These are phyloP conservation scores for Albatrellus sp. DNA, from an alignment of 1,284 basidiomycete genomes.

Conservation along the genomic window DNA sequence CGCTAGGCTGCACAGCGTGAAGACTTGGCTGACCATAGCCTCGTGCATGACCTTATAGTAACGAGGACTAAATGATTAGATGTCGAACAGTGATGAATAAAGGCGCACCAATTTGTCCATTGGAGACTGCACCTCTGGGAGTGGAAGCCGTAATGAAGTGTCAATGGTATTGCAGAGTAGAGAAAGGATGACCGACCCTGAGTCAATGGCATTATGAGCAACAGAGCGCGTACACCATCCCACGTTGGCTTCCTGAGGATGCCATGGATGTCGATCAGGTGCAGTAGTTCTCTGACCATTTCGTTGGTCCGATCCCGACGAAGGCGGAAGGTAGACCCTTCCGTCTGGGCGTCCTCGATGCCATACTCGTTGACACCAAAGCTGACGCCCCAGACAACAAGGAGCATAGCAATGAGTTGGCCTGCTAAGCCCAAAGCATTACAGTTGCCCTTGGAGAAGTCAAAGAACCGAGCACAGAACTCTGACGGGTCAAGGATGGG, in stretches of 20 bases:
- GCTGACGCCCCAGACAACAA: constrained; percentile 78
- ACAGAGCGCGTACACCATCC: constrained; percentile 72
- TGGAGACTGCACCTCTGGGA: constrained; percentile 31
- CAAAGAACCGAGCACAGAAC: constrained; percentile 56
- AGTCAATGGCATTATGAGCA: constrained; percentile 70
- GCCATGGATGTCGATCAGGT: constrained; percentile 67
- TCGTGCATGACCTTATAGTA: constrained; percentile 41
- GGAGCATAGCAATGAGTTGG: constrained; percentile 51
- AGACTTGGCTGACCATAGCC: constrained; percentile 50
- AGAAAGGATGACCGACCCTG: constrained; percentile 41
- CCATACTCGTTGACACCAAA: constrained; percentile 78
- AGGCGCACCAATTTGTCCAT: constrained; percentile 37
- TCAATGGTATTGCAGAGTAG: constrained; percentile 1
- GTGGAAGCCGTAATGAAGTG: constrained; percentile 8
- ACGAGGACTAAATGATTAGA: background rate
- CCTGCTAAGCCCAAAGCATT: constrained; percentile 46
- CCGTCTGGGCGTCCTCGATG: constrained; percentile 21
- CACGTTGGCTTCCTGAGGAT: constrained; percentile 72
- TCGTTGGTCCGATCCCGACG: constrained; percentile 29
- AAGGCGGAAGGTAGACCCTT: constrained; percentile 21
- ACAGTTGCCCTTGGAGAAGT: constrained; percentile 44
- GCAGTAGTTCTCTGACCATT: constrained; percentile 65
- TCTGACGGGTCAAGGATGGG: constrained; percentile 66
- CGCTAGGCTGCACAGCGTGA: constrained; percentile 53
- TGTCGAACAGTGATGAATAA: background rate